A percentile compares a stretch with the other conserved stretches of the same genome.
phyloP scores from a whole-genome alignment of 2,329 filamentous ascomycete genomes.

The Aspergillus intermedius region DNA sequence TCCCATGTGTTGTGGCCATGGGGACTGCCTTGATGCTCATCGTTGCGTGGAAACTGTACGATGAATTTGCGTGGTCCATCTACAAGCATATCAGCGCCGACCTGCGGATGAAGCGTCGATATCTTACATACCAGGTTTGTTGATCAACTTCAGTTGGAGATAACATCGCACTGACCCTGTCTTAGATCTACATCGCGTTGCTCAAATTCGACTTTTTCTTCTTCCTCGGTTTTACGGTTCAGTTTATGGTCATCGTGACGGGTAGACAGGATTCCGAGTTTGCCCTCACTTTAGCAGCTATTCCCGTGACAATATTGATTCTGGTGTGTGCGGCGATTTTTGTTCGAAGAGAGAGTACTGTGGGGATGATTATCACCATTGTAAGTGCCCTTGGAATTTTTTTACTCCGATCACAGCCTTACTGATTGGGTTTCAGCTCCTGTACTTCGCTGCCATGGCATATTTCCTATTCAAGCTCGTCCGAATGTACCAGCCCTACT shows the following conservation, averaged over 20 bases:
- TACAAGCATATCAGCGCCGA: conserved; percentile 99
- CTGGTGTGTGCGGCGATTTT: conserved; percentile 78
- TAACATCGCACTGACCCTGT: conserved; percentile 14
- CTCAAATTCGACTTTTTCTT: conserved; percentile 99
- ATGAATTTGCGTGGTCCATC: conserved; percentile 98
- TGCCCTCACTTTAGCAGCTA: conserved; percentile 77
- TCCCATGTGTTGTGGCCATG: conserved; percentile 75
- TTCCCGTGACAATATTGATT: conserved; percentile 85
- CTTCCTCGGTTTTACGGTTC: conserved; percentile 96
- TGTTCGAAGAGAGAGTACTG: conserved; percentile 72
- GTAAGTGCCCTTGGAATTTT: conserved; percentile 33
- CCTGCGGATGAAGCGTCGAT: conserved; percentile 91
- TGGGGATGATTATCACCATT: conserved; percentile 72
- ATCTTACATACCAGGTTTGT: conserved; percentile 86
- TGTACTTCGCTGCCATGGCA: conserved; percentile 81
- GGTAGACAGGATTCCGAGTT: conserved; percentile 66
- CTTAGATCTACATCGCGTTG: conserved; percentile 89
- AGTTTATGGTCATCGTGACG: conserved; percentile 89
- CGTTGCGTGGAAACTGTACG: conserved; percentile 89
- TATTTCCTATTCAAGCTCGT: conserved; percentile 99
- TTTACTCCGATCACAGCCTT: neutral
- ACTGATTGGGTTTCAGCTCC: conserved; percentile 40
- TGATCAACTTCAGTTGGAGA: neutral
- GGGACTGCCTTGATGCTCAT: conserved; percentile 67
- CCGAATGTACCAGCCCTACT: conserved; percentile 74